Percentiles rank a stretch among this genome's conserved stretches.
Evolutionary conservation across 2,329 filamentous ascomycete genomes (phyloP).

Genomic region (Scedosporium boydii): DNA sequence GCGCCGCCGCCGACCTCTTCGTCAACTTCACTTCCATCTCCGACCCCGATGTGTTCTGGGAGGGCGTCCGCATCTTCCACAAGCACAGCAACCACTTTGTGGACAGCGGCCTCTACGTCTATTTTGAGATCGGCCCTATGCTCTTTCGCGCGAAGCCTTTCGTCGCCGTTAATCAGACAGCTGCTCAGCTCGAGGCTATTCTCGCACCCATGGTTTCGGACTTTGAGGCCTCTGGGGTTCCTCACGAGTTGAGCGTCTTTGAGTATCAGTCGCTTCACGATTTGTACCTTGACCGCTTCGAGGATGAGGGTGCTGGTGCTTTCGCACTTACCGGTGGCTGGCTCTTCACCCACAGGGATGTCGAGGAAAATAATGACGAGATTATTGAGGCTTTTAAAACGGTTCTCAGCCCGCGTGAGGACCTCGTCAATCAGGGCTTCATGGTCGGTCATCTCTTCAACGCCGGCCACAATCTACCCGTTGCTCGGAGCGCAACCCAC

Average conservation of each 20-base stretch:
- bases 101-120: conserved; percentile 30
- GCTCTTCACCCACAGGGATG: conserved; percentile 25
- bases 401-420: conserved; percentile 16
- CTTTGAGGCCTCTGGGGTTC: conserved; percentile 18
- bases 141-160: conserved; percentile 29
- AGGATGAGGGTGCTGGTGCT: conserved; percentile 21
- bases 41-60: conserved; percentile 33
- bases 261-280: conserved; percentile 24
- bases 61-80: conserved; percentile 38
- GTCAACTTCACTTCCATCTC: conserved; percentile 26
- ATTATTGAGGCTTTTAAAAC: conserved; percentile 26
- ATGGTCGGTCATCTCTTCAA: conserved; percentile 29
- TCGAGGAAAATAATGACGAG: conserved; percentile 21
- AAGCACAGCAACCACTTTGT: conserved; percentile 29
- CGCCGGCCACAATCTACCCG: conserved; percentile 22
- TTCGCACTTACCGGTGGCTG: conserved; percentile 27
- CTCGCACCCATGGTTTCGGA: conserved; percentile 25
- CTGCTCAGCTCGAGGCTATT: conserved; percentile 21
- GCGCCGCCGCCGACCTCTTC: conserved; percentile 30
- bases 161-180: conserved; percentile 25
- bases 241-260: conserved; percentile 18
- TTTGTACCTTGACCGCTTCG: conserved; percentile 27
- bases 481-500: conserved; percentile 28
- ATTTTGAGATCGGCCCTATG: conserved; percentile 30
- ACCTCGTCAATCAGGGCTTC: conserved; percentile 18